Percentiles rank a stretch among this genome's conserved stretches.
Conservation (phyloP, 495 filamentous ascomycete species). For the Penicillium daleae region DNA sequence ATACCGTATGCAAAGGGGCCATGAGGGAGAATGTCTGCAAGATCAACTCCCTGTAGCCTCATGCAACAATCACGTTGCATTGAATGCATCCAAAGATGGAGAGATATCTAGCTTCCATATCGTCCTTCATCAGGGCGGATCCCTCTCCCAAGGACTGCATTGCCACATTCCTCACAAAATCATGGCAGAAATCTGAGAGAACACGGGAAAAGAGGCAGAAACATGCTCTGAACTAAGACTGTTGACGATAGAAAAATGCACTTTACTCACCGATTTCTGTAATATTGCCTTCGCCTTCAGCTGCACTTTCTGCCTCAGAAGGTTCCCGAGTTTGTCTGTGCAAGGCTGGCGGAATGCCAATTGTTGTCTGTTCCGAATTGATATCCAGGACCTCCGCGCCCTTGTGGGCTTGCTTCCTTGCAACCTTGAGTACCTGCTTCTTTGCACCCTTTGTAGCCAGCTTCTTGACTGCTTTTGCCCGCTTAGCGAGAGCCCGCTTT, state of each 20-base stretch:
- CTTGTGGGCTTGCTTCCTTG: too few relatives aligned
- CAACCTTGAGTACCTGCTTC: too few relatives aligned
- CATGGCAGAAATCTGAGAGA: constrained; percentile 35
- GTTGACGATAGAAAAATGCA: constrained; percentile 35
- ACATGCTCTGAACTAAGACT: constrained; percentile 35
- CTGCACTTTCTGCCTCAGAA: background rate
- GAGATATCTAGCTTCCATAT: background rate
- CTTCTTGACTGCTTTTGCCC: background rate
- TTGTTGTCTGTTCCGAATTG: background rate
- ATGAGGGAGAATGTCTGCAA: background rate
- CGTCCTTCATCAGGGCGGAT: background rate
- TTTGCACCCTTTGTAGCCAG: background rate
- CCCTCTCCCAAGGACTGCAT: background rate
- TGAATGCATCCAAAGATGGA: background rate
- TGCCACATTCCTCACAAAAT: constrained; percentile 27
- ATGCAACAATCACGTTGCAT: background rate
- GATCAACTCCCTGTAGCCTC: background rate
- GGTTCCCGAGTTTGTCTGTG: background rate
- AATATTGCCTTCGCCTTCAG: background rate
- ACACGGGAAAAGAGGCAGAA: constrained; percentile 41
- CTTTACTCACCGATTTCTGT: constrained; percentile 35
- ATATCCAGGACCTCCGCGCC: background rate
- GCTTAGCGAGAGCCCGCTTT: background rate
- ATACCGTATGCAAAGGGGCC: background rate
- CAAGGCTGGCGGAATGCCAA: background rate